These are phyloP conservation scores for Aspergillus bertholletiae DNA, from an alignment of 495 filamentous ascomycete genomes.

Conservation along the genomic window DNA sequence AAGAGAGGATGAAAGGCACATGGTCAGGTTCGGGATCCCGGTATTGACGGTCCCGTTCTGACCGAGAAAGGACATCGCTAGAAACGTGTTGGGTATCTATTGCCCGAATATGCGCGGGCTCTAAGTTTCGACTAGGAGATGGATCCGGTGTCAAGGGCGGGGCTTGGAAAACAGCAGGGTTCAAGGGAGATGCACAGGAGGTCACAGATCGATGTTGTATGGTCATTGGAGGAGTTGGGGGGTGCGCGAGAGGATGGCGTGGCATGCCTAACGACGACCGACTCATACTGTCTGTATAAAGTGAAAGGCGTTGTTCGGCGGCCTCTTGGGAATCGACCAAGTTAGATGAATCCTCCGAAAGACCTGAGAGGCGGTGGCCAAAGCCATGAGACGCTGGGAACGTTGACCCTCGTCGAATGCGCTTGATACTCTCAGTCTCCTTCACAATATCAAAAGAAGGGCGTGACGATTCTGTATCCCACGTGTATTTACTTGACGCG, in stretches of 20 bases:
- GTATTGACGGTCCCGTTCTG: constrained; percentile 25
- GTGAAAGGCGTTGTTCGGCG: constrained; percentile 30
- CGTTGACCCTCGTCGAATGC: constrained; percentile 46
- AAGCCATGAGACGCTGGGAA: constrained; percentile 27
- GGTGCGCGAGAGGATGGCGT: constrained; percentile 64
- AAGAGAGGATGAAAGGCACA: constrained; percentile 87
- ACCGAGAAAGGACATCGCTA: constrained; percentile 34
- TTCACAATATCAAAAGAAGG: constrained; percentile 54
- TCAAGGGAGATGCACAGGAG: constrained; percentile 32
- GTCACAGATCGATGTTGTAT: constrained; percentile 53
- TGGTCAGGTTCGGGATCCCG: constrained; percentile 44
- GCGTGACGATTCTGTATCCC: constrained; percentile 38
- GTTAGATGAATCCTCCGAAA: constrained; percentile 77
- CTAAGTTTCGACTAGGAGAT: constrained; percentile 34
- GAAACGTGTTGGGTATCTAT: constrained; percentile 33
- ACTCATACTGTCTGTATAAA: constrained; percentile 30
- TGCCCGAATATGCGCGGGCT: constrained; percentile 14
- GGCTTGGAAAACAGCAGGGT: constrained; percentile 36
- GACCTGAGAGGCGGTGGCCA: constrained; percentile 52
- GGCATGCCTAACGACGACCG: constrained; percentile 52
- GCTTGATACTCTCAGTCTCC: constrained; percentile 54
- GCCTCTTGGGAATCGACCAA: constrained; percentile 49
- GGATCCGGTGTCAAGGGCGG: constrained; percentile 51
- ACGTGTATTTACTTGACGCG: constrained; percentile 25
- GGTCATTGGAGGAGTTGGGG: constrained; percentile 78